Evolutionary conservation across 2,329 filamentous ascomycete genomes (phyloP).

Genomic region (Nemania diffusa): DNA sequence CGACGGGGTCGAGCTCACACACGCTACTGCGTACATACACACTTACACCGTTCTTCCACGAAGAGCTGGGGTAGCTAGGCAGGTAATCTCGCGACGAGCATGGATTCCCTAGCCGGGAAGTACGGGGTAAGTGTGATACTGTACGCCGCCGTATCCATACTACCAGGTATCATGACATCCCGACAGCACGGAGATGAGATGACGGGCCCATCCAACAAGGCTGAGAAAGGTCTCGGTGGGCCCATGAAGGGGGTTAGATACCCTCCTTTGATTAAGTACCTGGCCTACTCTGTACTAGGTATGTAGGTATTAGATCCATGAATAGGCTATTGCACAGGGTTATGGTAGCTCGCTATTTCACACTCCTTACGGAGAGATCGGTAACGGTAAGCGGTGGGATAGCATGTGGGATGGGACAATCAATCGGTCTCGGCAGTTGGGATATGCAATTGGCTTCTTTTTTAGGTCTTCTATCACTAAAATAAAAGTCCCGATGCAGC

Average conservation of each 20-base stretch:
- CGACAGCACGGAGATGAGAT: conserved; percentile 30
- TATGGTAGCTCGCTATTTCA: not conserved
- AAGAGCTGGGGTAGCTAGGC: not conserved
- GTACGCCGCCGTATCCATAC: not conserved
- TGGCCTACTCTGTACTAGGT: not conserved
- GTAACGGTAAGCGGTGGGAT: not conserved
- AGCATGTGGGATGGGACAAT: conserved; percentile 9
- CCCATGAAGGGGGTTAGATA: not conserved
- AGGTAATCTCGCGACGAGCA: conserved; percentile 7
- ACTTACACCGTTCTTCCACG: not conserved
- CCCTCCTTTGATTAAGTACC: conserved; percentile 6
- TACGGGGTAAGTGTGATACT: conserved; percentile 21
- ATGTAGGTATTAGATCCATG: not conserved
- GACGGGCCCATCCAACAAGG: conserved; percentile 29
- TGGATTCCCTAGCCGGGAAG: conserved; percentile 2
- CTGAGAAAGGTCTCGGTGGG: conserved; percentile 7
- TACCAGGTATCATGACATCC: conserved; percentile 2
- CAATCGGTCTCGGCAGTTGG: conserved; percentile 25
- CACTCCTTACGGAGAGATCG: not conserved
- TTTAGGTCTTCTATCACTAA: conserved; percentile 11
- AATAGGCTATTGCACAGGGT: not conserved
- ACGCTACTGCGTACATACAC: not conserved
- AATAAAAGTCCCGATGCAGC: conserved; percentile 22
- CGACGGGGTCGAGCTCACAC: not conserved
- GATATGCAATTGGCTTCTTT: conserved; percentile 5